Conservation (phyloP, 1,284 basidiomycete species). For the Exobasidium rhododendri region DNA sequence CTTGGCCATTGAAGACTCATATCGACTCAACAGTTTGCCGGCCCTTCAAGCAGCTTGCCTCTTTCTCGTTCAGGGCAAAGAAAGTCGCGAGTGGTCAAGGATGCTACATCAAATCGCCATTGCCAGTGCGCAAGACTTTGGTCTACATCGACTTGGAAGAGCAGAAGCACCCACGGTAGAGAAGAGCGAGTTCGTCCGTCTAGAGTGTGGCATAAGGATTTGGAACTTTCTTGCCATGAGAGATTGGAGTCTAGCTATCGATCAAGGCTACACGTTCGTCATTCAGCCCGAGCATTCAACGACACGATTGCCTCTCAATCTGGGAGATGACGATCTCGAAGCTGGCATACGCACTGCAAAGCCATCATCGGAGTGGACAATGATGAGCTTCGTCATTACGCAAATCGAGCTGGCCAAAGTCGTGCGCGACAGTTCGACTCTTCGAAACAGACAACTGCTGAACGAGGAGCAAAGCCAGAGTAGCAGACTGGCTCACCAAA, state of each 20-base stretch:
- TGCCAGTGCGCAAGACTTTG: conserved; percentile 38
- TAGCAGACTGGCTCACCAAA: conserved; percentile 22
- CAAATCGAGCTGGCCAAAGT: conserved; percentile 35
- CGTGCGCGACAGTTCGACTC: conserved; percentile 31
- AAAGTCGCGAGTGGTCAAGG: conserved; percentile 23
- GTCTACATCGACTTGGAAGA: conserved; percentile 35
- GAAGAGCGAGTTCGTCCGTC: conserved; percentile 24
- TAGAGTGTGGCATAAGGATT: conserved; percentile 36
- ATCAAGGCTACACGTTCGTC: conserved; percentile 34
- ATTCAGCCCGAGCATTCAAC: conserved; percentile 40
- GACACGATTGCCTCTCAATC: conserved; percentile 34
- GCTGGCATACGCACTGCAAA: conserved; percentile 20
- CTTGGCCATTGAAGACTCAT: conserved; percentile 27
- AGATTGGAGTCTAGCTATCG: conserved; percentile 38
- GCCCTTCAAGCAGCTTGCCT: conserved; percentile 39
- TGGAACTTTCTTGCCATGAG: conserved; percentile 42
- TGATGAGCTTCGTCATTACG: conserved; percentile 33
- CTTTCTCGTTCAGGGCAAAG: conserved; percentile 35
- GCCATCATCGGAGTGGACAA: conserved; percentile 23
- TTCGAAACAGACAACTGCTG: conserved; percentile 34
- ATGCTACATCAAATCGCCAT: conserved; percentile 38
- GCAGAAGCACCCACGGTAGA: conserved; percentile 18
- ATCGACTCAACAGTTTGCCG: conserved; percentile 24
- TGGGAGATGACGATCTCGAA: conserved; percentile 30
- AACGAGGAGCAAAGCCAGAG: conserved; percentile 16